Evolutionary conservation across 306 rosid genomes (phyloP).

Genomic region (Medicago truncatula): MtrunA17r5.0-ANR NC_053044.1:21976001-21976500

Average conservation of each 20-base stretch:
- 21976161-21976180: slow-evolving; percentile 50
- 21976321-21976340: slow-evolving; percentile 47
- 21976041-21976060: slow-evolving; percentile 33
- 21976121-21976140: slow-evolving; percentile 41
- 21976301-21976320: slow-evolving; percentile 56
- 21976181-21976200: slow-evolving; percentile 46
- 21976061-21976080: slow-evolving; percentile 47
- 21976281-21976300: slow-evolving; percentile 50
- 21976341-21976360: slow-evolving; percentile 38
- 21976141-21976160: slow-evolving; percentile 50
- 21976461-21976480: slow-evolving; percentile 11
- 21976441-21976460: slow-evolving; percentile 4
- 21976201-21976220: slow-evolving; percentile 59
- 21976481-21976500: slow-evolving; percentile 2
- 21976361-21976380: slow-evolving; percentile 45
- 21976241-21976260: slow-evolving; percentile 67
- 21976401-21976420: slow-evolving; percentile 45
- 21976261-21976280: slow-evolving; percentile 74
- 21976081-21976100: slow-evolving; percentile 41
- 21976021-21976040: slow-evolving; percentile 44
- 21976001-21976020: slow-evolving; percentile 43
- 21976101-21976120: slow-evolving; percentile 39
- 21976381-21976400: slow-evolving; percentile 48
- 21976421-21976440: not conserved
- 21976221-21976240: slow-evolving; percentile 64